A percentile compares a stretch with the other conserved stretches of the same genome.
phyloP scores from a whole-genome alignment of 2,329 filamentous ascomycete genomes.

The Fusarium pseudograminearum region DNA sequence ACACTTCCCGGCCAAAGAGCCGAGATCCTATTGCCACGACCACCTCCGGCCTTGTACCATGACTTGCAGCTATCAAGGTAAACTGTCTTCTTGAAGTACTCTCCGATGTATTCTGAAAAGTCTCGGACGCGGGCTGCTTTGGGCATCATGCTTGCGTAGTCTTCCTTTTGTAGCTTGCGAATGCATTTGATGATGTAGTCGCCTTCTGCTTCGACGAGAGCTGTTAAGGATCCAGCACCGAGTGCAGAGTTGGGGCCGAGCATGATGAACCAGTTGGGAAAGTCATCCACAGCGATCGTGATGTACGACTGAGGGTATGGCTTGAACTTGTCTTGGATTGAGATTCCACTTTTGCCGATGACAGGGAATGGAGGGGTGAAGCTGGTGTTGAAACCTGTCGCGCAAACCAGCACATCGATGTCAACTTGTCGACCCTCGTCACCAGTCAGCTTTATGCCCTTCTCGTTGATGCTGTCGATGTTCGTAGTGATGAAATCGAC shows the following conservation, averaged over 20 bases:
- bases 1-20: constrained; percentile 7
- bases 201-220: constrained; percentile 2
- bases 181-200: constrained; percentile 23
- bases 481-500: not conserved
- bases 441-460: not conserved
- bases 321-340: not conserved
- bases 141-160: constrained; percentile 2
- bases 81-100: constrained; percentile 24
- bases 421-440: not conserved
- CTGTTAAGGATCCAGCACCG: constrained; percentile 8
- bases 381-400: constrained; percentile 1
- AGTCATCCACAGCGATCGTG: not conserved
- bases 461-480: not conserved
- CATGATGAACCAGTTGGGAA: constrained; percentile 1
- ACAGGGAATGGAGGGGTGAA: not conserved
- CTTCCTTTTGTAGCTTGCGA: constrained; percentile 7
- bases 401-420: not conserved
- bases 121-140: constrained; percentile 15
- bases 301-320: not conserved
- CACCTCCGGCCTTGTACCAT: constrained; percentile 20
- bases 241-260: constrained; percentile 3
- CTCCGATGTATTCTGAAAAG: constrained; percentile 22
- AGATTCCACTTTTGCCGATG: not conserved
- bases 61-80: constrained; percentile 12
- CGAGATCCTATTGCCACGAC: not conserved